phyloP scores from a whole-genome alignment of 1,139 yeast species.

The Yamadazyma triangularis region DNA sequence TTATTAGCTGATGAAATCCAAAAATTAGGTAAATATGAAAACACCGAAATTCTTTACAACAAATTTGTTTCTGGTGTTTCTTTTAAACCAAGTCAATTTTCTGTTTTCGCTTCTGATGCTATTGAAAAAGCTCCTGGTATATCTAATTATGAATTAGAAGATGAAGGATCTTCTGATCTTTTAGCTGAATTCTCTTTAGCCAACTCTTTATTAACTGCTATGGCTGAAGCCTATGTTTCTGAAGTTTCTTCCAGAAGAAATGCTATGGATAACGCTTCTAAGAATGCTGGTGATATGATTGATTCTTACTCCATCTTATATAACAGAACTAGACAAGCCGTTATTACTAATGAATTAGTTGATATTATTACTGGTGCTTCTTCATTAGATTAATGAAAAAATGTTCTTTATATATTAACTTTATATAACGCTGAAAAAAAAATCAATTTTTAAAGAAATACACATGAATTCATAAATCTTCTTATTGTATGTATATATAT shows the following conservation, averaged over 20 bases:
- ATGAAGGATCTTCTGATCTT: conserved; percentile 61
- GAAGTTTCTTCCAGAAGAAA: conserved; percentile 98
- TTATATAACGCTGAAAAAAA: no score
- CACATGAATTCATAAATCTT: no score
- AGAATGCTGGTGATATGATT: conserved; percentile 99
- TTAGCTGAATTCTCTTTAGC: conserved; percentile 86
- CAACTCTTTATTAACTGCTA: conserved; percentile 83
- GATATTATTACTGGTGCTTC: conserved; percentile 99
- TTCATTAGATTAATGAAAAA: conserved; percentile 67
- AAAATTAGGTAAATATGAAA: conserved; percentile 66
- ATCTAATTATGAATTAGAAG: conserved; percentile 76
- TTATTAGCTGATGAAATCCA: conserved; percentile 82
- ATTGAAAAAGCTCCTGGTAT: conserved; percentile 86
- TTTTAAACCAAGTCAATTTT: conserved; percentile 74
- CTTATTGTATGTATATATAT: background rate
- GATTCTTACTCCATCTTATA: conserved; percentile 91
- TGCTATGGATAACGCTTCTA: conserved; percentile 99
- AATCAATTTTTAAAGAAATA: no score
- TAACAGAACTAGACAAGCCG: conserved; percentile 99
- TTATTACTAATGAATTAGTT: conserved; percentile 98
- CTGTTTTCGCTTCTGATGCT: conserved; percentile 65
- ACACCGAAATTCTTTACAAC: conserved; percentile 82
- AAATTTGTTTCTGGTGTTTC: conserved; percentile 83
- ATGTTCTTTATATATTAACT: background rate
- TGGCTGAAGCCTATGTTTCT: conserved; percentile 98